Base-by-base conservation (phyloP, 495 filamentous ascomycete species). In the Daldinia caldariorum region DNA sequence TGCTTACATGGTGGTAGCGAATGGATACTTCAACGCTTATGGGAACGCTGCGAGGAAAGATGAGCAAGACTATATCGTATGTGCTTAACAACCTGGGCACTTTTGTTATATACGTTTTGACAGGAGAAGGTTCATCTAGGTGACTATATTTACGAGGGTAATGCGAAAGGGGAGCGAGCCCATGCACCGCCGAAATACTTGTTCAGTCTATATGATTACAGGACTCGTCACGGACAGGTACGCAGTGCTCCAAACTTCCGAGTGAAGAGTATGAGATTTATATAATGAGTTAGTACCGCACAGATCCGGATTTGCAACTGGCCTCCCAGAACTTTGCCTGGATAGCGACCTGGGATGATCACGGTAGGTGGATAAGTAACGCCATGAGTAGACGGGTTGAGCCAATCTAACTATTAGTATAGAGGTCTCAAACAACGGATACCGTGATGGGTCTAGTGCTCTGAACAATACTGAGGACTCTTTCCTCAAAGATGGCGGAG, bases 271-370 rank as follows among this genome's bases (percentile, higher is more conserved):
- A 26, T 51, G 32, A 45, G 13, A 45, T n/a, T 72, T 0, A 65
- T 35, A 51, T 32, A 13, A 10, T n/a, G n/a, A 16, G 16, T 41
- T 41, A 76, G 32, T 91, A 91, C 75, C 84, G 87, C 5, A 87
- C 84, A 16, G 89, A 91, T 70, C 76, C 82, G 0, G 89, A 91
- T 72, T 82, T 91, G 4, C 71, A 83, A n/a, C 74, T 82, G 2
- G 84, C 78, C 56, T 84, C 89, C 73, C 82, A 86, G 66, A 79
- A 82, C 31, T 90, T 87, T 65, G 82, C 89, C 13, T 91, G 89
- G 89, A 90, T 91, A 62, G 79, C 87, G 4, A 88, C 89, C 9
- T 91, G 89, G 89, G 89, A 91, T 74, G 89, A 90, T 68, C 89
- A 90, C 73, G 89, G 71, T 76, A 66, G 8, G 71, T 54, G 18